Evolutionary conservation across 2,329 filamentous ascomycete genomes (phyloP), one percentile per base, ranked within the genome.

Genomic region (Fonsecaea pedrosoi): DNA sequence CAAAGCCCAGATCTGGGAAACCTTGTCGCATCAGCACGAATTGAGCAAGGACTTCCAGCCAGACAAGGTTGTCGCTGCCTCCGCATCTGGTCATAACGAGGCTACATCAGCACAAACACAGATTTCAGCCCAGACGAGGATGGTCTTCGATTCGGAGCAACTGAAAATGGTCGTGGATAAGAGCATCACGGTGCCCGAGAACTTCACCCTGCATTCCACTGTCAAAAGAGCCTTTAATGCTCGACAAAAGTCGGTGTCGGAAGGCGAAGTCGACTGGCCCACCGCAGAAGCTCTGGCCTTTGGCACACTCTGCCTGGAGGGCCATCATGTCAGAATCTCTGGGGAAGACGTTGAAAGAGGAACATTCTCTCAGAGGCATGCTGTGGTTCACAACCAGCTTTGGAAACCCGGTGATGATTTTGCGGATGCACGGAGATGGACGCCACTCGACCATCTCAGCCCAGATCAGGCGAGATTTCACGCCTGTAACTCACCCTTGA

Each of bases 261-360:
- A 98, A 77, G 95, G 95, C 71, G 90, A 94, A 83, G 92, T 99
- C 74, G 95, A 99, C 82, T 98, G 96, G 92, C 90, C 95, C 57
- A 99, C 95, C 63, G 95, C 92, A 38, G 95, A 99, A 83, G 94
- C 95, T 73, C 85, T 99, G 74, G 95, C 95, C 45, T 97, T 99
- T 74, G 95, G 95, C 73, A 88, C 92, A 54, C 87, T 99, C 45
- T 94, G 94, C 73, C 88, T 88, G 65, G 95, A 99, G 82, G 95
- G 95, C 62, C 92, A 97, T 82, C 95, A 99, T 78, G 94, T 99
- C 75, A 92, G 95, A 81, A 91, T 99, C 48, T 98, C 95, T 69
- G 95, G 95, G 73, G 95, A 99, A 84, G 95, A 99, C 84, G 95
- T 99, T 69, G 94, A 99, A 86, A 92, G 95, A 87, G 95, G 95